Evolutionary conservation across 495 filamentous ascomycete species (phyloP), one percentile per base, ranked within the genome.

Genomic region (Saxispiralis lemnorum): DNA sequence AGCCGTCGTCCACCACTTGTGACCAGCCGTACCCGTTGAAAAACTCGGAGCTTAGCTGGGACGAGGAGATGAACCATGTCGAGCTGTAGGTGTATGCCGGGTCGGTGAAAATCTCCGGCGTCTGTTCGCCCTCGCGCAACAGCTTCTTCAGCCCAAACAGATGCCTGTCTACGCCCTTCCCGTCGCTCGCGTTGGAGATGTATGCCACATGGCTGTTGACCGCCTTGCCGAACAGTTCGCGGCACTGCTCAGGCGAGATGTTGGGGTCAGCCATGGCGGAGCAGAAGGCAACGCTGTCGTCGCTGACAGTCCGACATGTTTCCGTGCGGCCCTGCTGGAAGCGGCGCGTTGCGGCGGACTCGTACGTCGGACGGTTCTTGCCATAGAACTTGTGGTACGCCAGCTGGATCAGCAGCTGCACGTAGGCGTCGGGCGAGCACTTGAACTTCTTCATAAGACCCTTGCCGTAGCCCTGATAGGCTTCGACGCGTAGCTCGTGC

Each of bases 11-110:
- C 45, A 96, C 80, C 15, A 99, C 92, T 71, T 99, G 88, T 57
- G 83, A 92, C 92, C 92, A 99, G 24, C 92, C 92, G 66, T 99
- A 99, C 13, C 92, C 92, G 59, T 99, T 96, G 69, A 96, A 99
- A 68, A 76, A 93, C 70, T 99, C 92, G 20, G 78, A 84, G 65
- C 79, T 87, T 58, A 99, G 64, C 71, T 99, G 92, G 52, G 72
- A 79, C 30, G 78, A 84, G 21, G 77, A 84, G 47, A 99, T 63
- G 64, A 73, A 94, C 92, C 92, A 99, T 21, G 74, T 85, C 58
- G 69, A 66, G 39, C 78, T 84, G 67, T 99, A 99, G 9, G 63
- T 53, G 61, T 71, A 96, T 24, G 85, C 78, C 1, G 86, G 81
- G 59, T 99, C 92, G 62, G 79, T 69, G 68, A 76, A 99, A 17